Conservation (phyloP, 345 rosid species). For the Acer negundo region DNA sequence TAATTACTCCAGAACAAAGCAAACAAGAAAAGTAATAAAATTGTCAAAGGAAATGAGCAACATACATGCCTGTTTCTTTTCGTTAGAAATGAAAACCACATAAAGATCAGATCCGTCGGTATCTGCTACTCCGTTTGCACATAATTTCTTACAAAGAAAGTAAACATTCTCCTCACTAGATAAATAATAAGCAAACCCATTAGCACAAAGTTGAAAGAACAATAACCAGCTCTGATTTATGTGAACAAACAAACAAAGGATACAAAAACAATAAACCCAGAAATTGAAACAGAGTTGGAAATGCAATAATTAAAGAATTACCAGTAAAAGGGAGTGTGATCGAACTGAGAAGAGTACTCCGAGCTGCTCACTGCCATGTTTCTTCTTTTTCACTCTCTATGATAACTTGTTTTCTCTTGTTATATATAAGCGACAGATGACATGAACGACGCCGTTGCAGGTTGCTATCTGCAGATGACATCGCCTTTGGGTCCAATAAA, state of each 20-base stretch:
- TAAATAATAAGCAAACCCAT: background rate
- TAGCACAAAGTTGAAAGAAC: too few relatives aligned
- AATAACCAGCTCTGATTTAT: background rate
- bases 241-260: background rate
- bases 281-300: too few relatives aligned
- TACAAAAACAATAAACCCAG: background rate
- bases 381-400: background rate
- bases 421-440: too few relatives aligned
- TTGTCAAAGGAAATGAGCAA: too few relatives aligned
- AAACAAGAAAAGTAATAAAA: background rate
- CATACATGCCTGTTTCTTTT: slow-evolving; percentile 70
- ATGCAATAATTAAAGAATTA: background rate
- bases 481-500: too few relatives aligned
- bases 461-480: too few relatives aligned
- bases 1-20: background rate
- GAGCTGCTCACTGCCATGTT: background rate
- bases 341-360: slow-evolving; percentile 17
- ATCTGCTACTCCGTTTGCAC: slow-evolving; percentile 51
- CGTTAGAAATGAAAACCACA: slow-evolving; percentile 79
- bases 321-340: slow-evolving; percentile 26
- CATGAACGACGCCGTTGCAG: too few relatives aligned
- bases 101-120: slow-evolving; percentile 65
- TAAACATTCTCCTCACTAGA: slow-evolving; percentile 82
- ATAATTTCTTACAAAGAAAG: slow-evolving; percentile 68
- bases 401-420: too few relatives aligned